A percentile compares a stretch with the other conserved stretches of the same genome.
phyloP scores from a whole-genome alignment of 257 asterid genomes.

The Osmanthus fragrans region DNA sequence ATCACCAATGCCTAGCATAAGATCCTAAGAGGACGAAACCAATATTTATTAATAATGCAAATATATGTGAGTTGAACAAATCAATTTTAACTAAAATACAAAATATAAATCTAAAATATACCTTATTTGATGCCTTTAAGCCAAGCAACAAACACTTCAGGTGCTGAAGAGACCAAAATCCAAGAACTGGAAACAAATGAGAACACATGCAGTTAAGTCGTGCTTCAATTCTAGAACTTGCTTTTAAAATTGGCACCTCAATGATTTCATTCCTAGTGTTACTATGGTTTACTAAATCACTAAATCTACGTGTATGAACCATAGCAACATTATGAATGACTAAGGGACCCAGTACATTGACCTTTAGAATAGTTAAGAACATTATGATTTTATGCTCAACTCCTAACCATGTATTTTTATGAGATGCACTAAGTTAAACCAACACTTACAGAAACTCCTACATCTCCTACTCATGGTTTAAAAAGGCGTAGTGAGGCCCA shows the following conservation, averaged over 20 bases:
- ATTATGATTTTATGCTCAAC: slow-evolving; percentile 13
- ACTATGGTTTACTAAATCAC: slow-evolving; percentile 16
- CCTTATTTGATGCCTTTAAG: slow-evolving; percentile 39
- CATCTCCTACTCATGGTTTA: slow-evolving; percentile 88
- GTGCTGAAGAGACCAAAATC: slow-evolving; percentile 70
- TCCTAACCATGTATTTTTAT: neutral
- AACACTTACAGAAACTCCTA: slow-evolving; percentile 80
- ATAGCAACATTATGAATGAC: slow-evolving; percentile 87
- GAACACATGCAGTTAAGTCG: slow-evolving; percentile 85
- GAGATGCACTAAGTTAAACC: neutral
- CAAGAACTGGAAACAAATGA: slow-evolving; percentile 88
- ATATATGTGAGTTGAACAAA: neutral
- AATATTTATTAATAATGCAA: slow-evolving; percentile 20
- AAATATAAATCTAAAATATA: too few species aligned
- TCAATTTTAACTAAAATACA: neutral
- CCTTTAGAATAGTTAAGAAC: slow-evolving; percentile 42
- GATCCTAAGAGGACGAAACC: slow-evolving; percentile 48
- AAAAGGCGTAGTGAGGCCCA: too few species aligned
- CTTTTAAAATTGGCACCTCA: slow-evolving; percentile 77
- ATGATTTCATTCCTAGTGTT: neutral
- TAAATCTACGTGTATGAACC: slow-evolving; percentile 78
- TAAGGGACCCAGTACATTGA: slow-evolving; percentile 88
- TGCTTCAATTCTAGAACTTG: slow-evolving; percentile 84
- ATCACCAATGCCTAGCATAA: slow-evolving; percentile 34
- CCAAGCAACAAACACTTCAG: slow-evolving; percentile 29